These are phyloP conservation scores for Massariosphaeria phaeospora DNA, from an alignment of 495 filamentous ascomycete species.

Conservation along the genomic window DNA sequence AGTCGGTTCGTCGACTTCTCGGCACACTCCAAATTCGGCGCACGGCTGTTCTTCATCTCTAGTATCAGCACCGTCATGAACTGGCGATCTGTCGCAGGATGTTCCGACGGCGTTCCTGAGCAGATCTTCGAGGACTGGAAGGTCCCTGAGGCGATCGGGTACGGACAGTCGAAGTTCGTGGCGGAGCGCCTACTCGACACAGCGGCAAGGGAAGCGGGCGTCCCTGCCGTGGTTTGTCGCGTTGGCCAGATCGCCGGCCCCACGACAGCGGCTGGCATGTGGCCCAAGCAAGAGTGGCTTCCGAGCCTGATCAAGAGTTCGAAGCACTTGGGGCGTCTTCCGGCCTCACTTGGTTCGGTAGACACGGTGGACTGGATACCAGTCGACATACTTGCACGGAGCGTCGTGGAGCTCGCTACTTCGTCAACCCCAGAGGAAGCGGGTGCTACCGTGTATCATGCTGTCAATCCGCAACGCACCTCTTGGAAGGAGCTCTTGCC, in stretches of 20 bases:
- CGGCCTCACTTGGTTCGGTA: not conserved
- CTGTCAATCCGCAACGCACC: not conserved
- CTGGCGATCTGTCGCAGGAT: not conserved
- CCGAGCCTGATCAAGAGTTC: slow-evolving; percentile 5
- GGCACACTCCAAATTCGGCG: not conserved
- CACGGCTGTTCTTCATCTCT: not conserved
- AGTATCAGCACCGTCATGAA: not conserved
- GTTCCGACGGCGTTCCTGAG: not conserved
- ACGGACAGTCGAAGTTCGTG: slow-evolving; percentile 12
- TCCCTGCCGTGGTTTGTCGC: not conserved
- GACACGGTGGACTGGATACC: slow-evolving; percentile 14
- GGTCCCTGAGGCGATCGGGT: not conserved
- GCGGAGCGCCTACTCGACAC: slow-evolving; percentile 8
- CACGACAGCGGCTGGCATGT: not conserved
- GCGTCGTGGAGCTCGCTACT: slow-evolving; percentile 1
- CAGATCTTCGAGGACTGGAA: not conserved
- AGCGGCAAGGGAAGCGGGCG: not conserved
- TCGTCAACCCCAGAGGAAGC: not conserved
- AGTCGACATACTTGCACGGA: not conserved
- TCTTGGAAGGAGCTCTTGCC: slow-evolving; percentile 3
- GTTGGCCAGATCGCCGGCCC: slow-evolving; percentile 7
- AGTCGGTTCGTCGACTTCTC: slow-evolving; percentile 3
- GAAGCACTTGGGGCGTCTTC: not conserved
- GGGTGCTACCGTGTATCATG: not conserved
- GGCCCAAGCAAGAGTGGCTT: slow-evolving; percentile 13